Base-by-base conservation (phyloP, 345 rosid species). In the Stellera chamaejasme region DNA sequence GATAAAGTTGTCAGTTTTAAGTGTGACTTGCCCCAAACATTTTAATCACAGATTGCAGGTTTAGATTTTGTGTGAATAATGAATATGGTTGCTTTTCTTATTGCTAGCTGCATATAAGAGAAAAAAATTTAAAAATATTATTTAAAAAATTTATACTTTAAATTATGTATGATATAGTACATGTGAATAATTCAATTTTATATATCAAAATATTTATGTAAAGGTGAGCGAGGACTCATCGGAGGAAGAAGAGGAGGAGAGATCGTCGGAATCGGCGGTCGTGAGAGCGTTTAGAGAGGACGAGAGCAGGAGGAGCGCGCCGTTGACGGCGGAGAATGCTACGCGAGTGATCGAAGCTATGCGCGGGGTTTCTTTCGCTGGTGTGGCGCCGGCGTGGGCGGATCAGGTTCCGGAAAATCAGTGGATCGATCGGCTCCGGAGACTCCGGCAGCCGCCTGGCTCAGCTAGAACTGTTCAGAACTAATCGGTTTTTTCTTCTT, bases 311-410 rank as follows among this genome's bases (percentile, higher is more conserved):
- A 67, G 99, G 59, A 78, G 75, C 50, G 87, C 93, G 58, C 87
- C 94, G 64, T 56, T 92, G 69, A 44, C 75, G 60, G 61, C 56
- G 16, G 97, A 87, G 69, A 72, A 72, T 52, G 85, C 89, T 11
- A 47, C 51, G 58, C 72, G 91, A 57, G 84, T 89, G 28, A 73
- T 77, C 86, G 96, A 88, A 45, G 94, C 94, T 10, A 92, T 88
- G 96, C 86, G 96, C 0, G 83, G 87, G 45, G 74, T 86, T 16
- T 75, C 95, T 11, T 84, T 86, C n/a, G 67, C 71, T 10, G 88
- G 93, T 16, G 65, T 56, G 1, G 81, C 84, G 68, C 98, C 98
- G 55, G 87, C 75, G 54, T 89, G 99, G 97, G 80, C 76, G 13
- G 73, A 69, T 39, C 67, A 60, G 56, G 69, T 82, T 43, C 76